phyloP scores from a whole-genome alignment of 2,329 filamentous ascomycete species.

The Lachnellula occidentalis region DNA sequence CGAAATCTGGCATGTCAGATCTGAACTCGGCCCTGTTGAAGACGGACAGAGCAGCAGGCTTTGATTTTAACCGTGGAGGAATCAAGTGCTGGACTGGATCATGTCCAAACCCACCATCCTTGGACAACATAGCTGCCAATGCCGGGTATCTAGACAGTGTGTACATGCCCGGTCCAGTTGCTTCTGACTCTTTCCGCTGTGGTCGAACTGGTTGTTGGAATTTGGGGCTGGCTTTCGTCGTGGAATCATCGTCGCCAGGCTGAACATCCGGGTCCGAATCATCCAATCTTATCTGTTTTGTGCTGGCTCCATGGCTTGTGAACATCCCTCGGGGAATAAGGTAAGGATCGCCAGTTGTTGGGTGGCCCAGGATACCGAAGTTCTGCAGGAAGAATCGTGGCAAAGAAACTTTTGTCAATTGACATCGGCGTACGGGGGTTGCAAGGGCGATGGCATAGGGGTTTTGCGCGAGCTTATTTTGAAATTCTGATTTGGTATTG shows the following conservation, averaged over 20 bases:
- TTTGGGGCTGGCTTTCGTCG: neutral
- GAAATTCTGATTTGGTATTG: slow-evolving; percentile 41
- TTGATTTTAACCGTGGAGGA: neutral
- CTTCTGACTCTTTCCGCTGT: neutral
- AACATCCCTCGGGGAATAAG: slow-evolving; percentile 44
- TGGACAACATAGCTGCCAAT: neutral
- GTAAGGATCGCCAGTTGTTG: slow-evolving; percentile 48
- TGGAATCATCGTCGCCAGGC: neutral
- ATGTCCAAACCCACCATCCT: neutral
- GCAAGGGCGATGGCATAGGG: slow-evolving; percentile 60
- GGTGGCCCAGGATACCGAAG: slow-evolving; percentile 52
- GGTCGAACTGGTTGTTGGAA: neutral
- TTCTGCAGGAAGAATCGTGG: slow-evolving; percentile 60
- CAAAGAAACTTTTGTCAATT: slow-evolving; percentile 41
- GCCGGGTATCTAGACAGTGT: neutral
- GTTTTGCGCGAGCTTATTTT: slow-evolving; percentile 54
- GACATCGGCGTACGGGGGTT: slow-evolving; percentile 53
- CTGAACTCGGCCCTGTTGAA: slow-evolving; percentile 39
- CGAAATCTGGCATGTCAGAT: slow-evolving; percentile 48
- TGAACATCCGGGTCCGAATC: neutral
- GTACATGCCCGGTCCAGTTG: neutral
- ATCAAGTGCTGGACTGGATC: slow-evolving; percentile 1
- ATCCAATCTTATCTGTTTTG: neutral
- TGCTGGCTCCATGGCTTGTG: neutral
- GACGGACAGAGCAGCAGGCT: neutral